Evolutionary conservation across 306 rosid species (phyloP).

Genomic region (Prunus campanulata): DNA sequence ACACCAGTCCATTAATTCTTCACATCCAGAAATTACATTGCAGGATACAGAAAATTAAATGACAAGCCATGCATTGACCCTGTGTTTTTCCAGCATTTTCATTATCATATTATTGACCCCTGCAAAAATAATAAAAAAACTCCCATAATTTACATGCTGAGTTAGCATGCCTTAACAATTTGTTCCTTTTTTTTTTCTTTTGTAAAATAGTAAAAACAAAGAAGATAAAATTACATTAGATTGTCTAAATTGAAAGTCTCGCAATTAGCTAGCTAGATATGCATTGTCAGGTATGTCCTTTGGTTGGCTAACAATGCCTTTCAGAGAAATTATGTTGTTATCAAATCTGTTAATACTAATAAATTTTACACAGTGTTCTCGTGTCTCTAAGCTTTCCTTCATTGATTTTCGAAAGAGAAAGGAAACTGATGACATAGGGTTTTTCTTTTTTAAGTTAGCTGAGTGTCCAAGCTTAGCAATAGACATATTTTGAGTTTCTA

Average conservation of each 20-base stretch:
- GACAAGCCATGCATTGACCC: constrained; percentile 15
- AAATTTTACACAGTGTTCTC: constrained; percentile 18
- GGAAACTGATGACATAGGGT: neutral
- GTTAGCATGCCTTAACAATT: neutral
- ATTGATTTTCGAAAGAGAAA: constrained; percentile 7
- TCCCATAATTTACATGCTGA: neutral
- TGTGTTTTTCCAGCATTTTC: neutral
- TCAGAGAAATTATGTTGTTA: constrained; percentile 16
- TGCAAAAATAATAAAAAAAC: neutral
- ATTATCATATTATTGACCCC: too few relatives aligned
- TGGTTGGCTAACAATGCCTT: constrained; percentile 17
- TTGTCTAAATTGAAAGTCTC: neutral
- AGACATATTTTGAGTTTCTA: neutral
- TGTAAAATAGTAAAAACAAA: neutral
- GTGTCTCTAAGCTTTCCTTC: constrained; percentile 8
- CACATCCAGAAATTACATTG: constrained; percentile 15
- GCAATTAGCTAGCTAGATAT: constrained; percentile 10
- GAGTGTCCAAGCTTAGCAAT: neutral
- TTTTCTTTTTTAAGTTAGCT: neutral
- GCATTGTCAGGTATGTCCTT: constrained; percentile 9
- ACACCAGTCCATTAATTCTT: constrained; percentile 22
- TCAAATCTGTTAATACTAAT: constrained; percentile 4
- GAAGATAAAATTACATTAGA: neutral
- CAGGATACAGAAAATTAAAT: neutral
- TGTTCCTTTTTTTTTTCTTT: neutral